Conservation (phyloP, 257 asterid species). For the Forsythia suspensa region DNA sequence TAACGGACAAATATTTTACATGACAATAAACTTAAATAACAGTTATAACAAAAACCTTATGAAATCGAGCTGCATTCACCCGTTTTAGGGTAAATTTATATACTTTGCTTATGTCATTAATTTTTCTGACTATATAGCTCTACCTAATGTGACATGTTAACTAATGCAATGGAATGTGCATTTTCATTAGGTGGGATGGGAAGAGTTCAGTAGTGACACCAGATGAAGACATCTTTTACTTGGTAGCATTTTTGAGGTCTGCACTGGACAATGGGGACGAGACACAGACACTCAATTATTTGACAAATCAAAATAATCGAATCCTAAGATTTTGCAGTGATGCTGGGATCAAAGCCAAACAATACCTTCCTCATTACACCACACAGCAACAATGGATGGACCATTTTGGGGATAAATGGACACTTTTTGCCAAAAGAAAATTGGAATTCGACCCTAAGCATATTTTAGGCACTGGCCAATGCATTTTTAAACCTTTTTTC, state of each 20-base stretch:
- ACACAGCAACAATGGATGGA: slow-evolving; percentile 59
- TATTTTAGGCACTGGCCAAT: slow-evolving; percentile 73
- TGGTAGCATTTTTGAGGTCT: slow-evolving; percentile 67
- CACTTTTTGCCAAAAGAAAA: slow-evolving; percentile 42
- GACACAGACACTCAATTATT: slow-evolving; percentile 47
- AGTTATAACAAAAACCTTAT: too few relatives aligned
- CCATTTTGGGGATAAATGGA: slow-evolving; percentile 74
- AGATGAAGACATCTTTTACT: slow-evolving; percentile 67
- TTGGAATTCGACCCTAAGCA: slow-evolving; percentile 60
- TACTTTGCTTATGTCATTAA: too few relatives aligned
- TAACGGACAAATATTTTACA: too few relatives aligned
- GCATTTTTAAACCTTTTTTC: slow-evolving; percentile 49
- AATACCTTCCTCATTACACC: slow-evolving; percentile 76
- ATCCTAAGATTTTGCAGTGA: slow-evolving; percentile 57
- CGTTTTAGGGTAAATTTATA: too few relatives aligned
- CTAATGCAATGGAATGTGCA: not conserved
- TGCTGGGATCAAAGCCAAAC: slow-evolving; percentile 47
- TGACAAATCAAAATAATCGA: slow-evolving; percentile 50
- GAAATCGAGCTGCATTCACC: too few relatives aligned
- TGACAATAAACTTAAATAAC: too few relatives aligned
- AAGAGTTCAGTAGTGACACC: slow-evolving; percentile 67
- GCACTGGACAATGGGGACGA: slow-evolving; percentile 63
- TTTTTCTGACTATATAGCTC: too few relatives aligned
- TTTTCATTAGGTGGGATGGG: slow-evolving; percentile 55
- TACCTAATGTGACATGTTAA: too few relatives aligned